These are phyloP conservation scores for Malania oleifera DNA, from an alignment of 164 flowering plant genomes.

Conservation along the genomic window DNA sequence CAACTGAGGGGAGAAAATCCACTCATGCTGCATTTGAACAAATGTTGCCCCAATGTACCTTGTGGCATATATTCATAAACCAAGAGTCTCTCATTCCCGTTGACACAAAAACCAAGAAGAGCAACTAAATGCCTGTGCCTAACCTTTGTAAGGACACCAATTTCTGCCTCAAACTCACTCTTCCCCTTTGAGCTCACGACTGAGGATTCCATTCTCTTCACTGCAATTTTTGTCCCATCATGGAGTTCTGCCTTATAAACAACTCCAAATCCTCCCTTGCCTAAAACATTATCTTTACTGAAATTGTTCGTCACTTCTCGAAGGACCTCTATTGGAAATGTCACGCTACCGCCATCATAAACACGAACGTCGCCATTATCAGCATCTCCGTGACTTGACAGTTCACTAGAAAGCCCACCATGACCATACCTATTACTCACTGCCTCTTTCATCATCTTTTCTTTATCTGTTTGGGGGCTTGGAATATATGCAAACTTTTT, in stretches of 20 bases:
- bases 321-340: slow-evolving; percentile 39
- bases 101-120: slow-evolving; percentile 37
- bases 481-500: slow-evolving; percentile 6
- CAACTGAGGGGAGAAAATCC: slow-evolving; percentile 34
- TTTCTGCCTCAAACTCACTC: slow-evolving; percentile 52
- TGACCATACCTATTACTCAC: slow-evolving; percentile 17
- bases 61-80: slow-evolving; percentile 59
- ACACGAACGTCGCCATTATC: slow-evolving; percentile 21
- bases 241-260: slow-evolving; percentile 48
- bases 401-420: slow-evolving; percentile 21
- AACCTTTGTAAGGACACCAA: slow-evolving; percentile 46
- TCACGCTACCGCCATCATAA: slow-evolving; percentile 35
- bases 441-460: slow-evolving; percentile 8
- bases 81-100: slow-evolving; percentile 42
- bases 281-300: slow-evolving; percentile 33
- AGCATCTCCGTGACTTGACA: slow-evolving; percentile 23
- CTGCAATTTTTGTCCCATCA: slow-evolving; percentile 48
- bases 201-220: slow-evolving; percentile 49
- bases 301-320: slow-evolving; percentile 45
- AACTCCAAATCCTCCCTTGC: slow-evolving; percentile 55
- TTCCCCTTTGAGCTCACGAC: slow-evolving; percentile 33
- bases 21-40: slow-evolving; percentile 26
- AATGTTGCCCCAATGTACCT: slow-evolving; percentile 47
- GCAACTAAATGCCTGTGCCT: slow-evolving; percentile 57
- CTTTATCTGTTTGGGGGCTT: slow-evolving; percentile 13